Conservation (phyloP, 1,284 basidiomycete genomes). For the Porogramme epimiltina region DNA sequence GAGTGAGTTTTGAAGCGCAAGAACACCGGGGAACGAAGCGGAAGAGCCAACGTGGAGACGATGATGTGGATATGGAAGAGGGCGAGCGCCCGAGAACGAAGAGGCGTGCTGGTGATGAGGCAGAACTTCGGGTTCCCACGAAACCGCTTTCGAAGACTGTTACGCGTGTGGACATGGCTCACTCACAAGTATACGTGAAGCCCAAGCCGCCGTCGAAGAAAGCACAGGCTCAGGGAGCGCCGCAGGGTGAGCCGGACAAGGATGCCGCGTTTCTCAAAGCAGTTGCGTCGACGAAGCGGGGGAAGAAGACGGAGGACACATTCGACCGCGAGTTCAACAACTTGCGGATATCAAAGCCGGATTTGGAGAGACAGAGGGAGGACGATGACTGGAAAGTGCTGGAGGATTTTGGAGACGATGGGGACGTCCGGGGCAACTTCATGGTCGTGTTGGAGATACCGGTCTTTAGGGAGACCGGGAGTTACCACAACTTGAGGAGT, state of each 20-base stretch:
- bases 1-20: too few relatives aligned
- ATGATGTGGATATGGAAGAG: conserved; percentile 40
- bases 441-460: conserved; percentile 82
- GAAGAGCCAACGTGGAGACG: conserved; percentile 10
- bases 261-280: conserved; percentile 73
- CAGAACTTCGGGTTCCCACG: background rate
- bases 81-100: conserved; percentile 24
- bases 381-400: conserved; percentile 66
- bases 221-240: conserved; percentile 25
- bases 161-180: conserved; percentile 36
- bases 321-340: conserved; percentile 88
- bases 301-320: conserved; percentile 68
- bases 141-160: conserved; percentile 19
- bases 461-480: conserved; percentile 40
- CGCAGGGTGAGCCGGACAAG: conserved; percentile 54
- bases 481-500: conserved; percentile 28
- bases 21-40: conserved; percentile 41
- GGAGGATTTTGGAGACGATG: conserved; percentile 74
- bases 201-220: conserved; percentile 13
- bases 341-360: conserved; percentile 74
- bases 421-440: conserved; percentile 75
- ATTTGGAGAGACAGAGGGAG: conserved; percentile 38
- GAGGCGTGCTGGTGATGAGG: conserved; percentile 2
- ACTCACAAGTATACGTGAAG: conserved; percentile 31
- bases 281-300: conserved; percentile 71